Evolutionary conservation across 2,329 filamentous ascomycete species (phyloP).

Genomic region (Calonectria naviculata): DNA sequence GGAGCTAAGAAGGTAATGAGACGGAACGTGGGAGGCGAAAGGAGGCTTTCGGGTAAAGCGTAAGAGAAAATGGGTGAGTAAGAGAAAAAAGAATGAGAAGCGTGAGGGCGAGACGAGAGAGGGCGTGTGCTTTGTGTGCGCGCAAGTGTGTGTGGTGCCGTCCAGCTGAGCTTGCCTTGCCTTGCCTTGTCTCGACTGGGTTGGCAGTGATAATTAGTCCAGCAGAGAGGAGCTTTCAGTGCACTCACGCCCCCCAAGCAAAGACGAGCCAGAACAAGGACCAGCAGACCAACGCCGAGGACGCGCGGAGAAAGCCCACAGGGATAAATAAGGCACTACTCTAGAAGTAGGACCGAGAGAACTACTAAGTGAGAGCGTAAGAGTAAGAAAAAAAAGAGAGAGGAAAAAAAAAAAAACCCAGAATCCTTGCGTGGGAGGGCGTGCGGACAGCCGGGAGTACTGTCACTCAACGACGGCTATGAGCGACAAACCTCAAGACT

Average conservation of each 20-base stretch:
- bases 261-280: conserved; percentile 8
- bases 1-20: conserved; percentile 30
- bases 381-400: conserved; percentile 8
- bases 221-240: conserved; percentile 20
- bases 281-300: conserved; percentile 17
- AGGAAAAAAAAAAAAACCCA: conserved; percentile 21
- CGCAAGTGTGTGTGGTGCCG: conserved; percentile 17
- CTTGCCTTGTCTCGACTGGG: conserved; percentile 13
- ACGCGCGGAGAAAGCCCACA: conserved; percentile 12
- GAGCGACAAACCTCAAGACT: conserved; percentile 23
- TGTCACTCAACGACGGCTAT: conserved; percentile 10
- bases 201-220: conserved; percentile 4
- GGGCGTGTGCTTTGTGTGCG: conserved; percentile 13
- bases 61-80: conserved; percentile 35
- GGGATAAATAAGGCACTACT: conserved; percentile 10
- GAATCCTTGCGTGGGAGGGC: conserved; percentile 35
- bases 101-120: conserved; percentile 23
- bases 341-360: conserved; percentile 25
- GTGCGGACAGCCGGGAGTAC: conserved; percentile 36
- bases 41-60: conserved; percentile 41
- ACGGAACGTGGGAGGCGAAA: conserved; percentile 42
- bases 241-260: conserved; percentile 19
- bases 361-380: conserved; percentile 29
- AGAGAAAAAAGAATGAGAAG: conserved; percentile 19
- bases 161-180: conserved; percentile 23